These are phyloP conservation scores for Closterium sp. DNA, from an alignment of 139 green algal genomes.

Conservation along the genomic window DNA sequence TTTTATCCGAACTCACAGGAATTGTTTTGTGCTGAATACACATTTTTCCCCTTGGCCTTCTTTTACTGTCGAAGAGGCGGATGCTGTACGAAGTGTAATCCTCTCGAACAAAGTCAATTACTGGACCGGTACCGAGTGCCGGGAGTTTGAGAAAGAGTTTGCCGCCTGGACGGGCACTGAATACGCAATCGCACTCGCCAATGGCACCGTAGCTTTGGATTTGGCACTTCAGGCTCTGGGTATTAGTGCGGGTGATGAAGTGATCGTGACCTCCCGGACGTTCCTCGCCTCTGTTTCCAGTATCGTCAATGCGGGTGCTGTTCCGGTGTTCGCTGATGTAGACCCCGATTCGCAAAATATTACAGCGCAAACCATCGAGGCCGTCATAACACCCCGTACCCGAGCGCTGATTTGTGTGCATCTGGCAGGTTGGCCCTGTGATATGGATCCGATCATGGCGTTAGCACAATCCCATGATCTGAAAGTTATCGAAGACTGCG, in stretches of 20 bases:
- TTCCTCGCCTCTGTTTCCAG: neutral
- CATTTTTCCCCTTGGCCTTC: too few species aligned
- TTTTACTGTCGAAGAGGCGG: too few species aligned
- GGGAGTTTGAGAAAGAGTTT: too few species aligned
- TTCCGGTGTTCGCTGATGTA: neutral
- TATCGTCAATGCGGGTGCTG: neutral
- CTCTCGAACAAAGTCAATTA: too few species aligned
- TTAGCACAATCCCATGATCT: neutral
- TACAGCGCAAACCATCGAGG: neutral
- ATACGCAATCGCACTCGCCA: too few species aligned
- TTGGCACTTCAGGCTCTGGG: neutral
- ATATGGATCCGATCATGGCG: neutral
- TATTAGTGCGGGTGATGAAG: neutral
- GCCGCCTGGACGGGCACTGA: too few species aligned
- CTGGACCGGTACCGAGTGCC: too few species aligned
- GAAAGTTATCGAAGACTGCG: neutral
- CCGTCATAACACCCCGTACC: too few species aligned
- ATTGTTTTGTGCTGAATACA: too few species aligned
- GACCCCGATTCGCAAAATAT: neutral
- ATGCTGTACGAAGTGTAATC: too few species aligned
- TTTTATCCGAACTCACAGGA: too few species aligned
- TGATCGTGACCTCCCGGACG: neutral
- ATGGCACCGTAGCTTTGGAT: neutral
- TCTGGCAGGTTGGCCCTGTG: neutral
- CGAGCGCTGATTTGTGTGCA: neutral